Conservation (phyloP, 2,329 filamentous ascomycete species). For the Emydomyces testavorans region DNA sequence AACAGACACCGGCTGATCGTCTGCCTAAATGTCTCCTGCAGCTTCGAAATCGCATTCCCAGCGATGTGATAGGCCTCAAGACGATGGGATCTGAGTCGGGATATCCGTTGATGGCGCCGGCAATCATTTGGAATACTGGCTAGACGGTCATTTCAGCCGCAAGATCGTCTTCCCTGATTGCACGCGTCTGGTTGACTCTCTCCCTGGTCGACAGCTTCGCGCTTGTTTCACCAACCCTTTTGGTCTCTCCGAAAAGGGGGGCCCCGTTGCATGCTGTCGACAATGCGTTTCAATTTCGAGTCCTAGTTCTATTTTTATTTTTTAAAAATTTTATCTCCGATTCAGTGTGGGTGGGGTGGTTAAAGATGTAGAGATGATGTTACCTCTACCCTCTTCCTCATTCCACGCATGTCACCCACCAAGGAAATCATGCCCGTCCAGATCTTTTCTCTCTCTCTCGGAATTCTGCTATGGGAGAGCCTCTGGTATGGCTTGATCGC, state of each 20-base stretch:
- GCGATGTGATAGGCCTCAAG: constrained; percentile 1
- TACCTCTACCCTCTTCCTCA: too few relatives aligned
- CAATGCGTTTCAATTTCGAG: not conserved
- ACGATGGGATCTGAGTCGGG: not conserved
- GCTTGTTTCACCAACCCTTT: not conserved
- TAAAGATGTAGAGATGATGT: too few relatives aligned
- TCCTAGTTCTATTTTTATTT: too few relatives aligned
- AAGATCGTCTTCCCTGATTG: too few relatives aligned
- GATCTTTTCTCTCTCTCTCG: too few relatives aligned
- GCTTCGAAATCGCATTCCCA: not conserved
- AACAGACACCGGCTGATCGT: constrained; percentile 5
- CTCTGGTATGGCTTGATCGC: not conserved
- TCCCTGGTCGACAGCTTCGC: not conserved
- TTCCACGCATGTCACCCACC: too few relatives aligned
- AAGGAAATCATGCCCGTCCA: too few relatives aligned
- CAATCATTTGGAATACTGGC: not conserved
- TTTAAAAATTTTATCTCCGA: too few relatives aligned
- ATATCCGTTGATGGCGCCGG: not conserved
- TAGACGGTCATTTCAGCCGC: too few relatives aligned
- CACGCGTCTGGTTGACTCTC: not conserved
- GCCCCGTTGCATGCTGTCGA: too few relatives aligned
- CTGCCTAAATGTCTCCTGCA: not conserved
- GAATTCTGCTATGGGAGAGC: too few relatives aligned
- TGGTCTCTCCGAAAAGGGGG: not conserved
- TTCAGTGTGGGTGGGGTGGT: too few relatives aligned